Conservation (phyloP, 768 basidiomycete genomes). For the Suillus clintonianus region DNA sequence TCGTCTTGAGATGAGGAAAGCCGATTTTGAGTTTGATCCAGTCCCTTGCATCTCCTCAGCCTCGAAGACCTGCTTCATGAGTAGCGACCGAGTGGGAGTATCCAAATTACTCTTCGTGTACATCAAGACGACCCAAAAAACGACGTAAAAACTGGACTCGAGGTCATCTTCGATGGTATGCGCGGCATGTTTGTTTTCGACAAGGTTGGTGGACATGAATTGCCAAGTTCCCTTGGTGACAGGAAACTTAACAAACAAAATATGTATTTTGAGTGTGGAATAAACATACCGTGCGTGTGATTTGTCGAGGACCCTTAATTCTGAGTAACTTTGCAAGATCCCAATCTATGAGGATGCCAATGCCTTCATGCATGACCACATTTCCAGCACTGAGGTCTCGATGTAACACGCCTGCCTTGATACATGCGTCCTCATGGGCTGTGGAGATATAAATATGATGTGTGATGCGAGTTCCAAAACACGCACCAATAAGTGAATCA, state of each 20-base stretch:
- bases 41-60: not conserved
- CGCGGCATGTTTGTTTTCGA: conserved; percentile 10
- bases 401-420: conserved; percentile 16
- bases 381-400: conserved; percentile 8
- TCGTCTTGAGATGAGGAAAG: not conserved
- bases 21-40: not conserved
- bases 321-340: conserved; percentile 20
- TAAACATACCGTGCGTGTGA: conserved; percentile 1
- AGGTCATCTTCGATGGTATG: conserved; percentile 32
- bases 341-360: conserved; percentile 27
- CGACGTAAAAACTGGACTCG: conserved; percentile 29
- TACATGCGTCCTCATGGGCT: conserved; percentile 1
- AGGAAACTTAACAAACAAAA: not conserved
- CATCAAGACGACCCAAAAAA: conserved; percentile 15
- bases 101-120: not conserved
- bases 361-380: conserved; percentile 19
- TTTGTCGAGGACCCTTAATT: no score
- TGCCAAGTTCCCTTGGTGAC: conserved; percentile 33
- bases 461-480: not conserved
- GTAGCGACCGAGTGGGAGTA: not conserved
- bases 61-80: not conserved
- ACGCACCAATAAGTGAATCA: conserved; percentile 9
- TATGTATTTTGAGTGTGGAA: not conserved
- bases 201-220: conserved; percentile 29
- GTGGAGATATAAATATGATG: not conserved